phyloP scores from a whole-genome alignment of 331 rosid species.

The Quercus lobata region DNA sequence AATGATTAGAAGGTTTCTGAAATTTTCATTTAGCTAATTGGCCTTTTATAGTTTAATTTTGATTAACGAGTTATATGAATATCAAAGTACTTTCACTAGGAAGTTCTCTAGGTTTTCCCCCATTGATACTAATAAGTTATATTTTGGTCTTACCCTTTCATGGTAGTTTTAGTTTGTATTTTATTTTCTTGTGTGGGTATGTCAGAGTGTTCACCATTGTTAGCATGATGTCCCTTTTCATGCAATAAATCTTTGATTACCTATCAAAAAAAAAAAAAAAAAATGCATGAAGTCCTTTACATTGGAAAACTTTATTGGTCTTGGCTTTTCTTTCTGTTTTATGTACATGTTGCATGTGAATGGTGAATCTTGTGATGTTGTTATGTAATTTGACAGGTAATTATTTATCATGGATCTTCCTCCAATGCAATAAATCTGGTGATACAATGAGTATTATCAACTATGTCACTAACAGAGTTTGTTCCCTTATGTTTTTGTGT shows the following conservation, averaged over 20 bases:
- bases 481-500: not conserved
- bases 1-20: not conserved
- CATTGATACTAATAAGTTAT: too few species aligned
- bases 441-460: not conserved
- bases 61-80: not conserved
- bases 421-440: slow-evolving; percentile 4
- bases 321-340: not conserved
- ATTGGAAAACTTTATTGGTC: not conserved
- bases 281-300: not conserved
- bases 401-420: not conserved
- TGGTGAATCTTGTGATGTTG: not conserved
- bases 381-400: not conserved
- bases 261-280: too few species aligned
- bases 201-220: not conserved
- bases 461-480: not conserved
- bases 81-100: not conserved
- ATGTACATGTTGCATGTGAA: not conserved
- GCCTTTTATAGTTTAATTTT: not conserved
- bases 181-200: not conserved
- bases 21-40: not conserved
- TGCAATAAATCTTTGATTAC: too few species aligned
- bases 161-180: too few species aligned
- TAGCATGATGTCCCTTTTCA: too few species aligned
- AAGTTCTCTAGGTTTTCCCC: not conserved
- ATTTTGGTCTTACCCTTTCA: too few species aligned